Evolutionary conservation across 805 yeast genomes (phyloP), one percentile per base, ranked within the genome.

Genomic region (Tetrapisispora pingtungensis): DNA sequence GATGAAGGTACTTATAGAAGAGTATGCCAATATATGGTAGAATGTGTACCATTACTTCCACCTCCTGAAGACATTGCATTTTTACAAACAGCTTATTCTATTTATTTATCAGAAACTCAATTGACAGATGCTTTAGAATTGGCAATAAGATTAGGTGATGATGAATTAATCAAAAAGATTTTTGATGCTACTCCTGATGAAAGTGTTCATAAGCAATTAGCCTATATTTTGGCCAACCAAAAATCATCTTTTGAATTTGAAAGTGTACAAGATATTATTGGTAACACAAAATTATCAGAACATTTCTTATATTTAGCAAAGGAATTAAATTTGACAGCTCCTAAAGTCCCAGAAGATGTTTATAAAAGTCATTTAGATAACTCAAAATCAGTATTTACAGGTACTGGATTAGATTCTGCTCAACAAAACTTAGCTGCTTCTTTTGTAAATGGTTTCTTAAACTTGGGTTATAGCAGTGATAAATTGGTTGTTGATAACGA

Each of bases 11-110:
- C 95, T 3, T 89, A 72, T 58, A 80, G 79, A 44, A 78, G 99
- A 61, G 97, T 90, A 30, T 89, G 98, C 59, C 77, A 85, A 50
- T 93, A 93, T 65, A 81, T 93, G 82, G 89, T 86, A 28, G 83
- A 95, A 45, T 93, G 98, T 66, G 97, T 90, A n/a, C 95, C 96
- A 19, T 75, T 89, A 49, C 72, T 93, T 59, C 94, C 97, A 33
- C 96, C 96, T 13, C 96, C 96, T 14, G 97, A 90, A 61, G 97
- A 89, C 61, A 67, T 75, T 33, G 75, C 86, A 4, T 88, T 90
- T 61, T 74, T 93, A 59, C 79, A 84, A 56, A 87, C 96, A 6
- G 97, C 97, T 6, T 93, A 70, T 63, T 71, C 87, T 31, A 86
- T 93, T 53, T 90, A 93, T 65, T 68, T 88, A 51, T 70, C 81